Evolutionary conservation across 2,329 filamentous ascomycete species (phyloP), one percentile per base, ranked within the genome.

Genomic region (Thielaviopsis musarum): DNA sequence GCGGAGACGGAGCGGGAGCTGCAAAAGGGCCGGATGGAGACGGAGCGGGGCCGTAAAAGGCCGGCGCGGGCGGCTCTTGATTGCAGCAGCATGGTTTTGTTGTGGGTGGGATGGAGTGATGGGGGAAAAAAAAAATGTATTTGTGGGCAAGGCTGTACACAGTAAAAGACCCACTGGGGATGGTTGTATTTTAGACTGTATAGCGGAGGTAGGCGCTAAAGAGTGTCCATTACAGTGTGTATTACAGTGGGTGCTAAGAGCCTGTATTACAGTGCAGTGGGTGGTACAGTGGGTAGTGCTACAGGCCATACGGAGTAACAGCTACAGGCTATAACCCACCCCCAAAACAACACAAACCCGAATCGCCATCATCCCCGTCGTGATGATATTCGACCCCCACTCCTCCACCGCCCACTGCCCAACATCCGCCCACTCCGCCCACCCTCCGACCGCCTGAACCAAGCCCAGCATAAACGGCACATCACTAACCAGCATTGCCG

Each of bases 401-500:
- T 61, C 61, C 38, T 15, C 30, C 22, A 15, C 56, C 30, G 7
- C 30, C 61, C 61, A 62, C 38, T 52, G 48, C 21, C 24, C 28
- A 17, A 59, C 24, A 22, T 55, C 45, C 26, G 15, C 22, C 61
- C 61, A 62, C 12, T 26, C 26, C 2, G 15, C 19, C 53, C 53
- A 58, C 1, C 59, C 61, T 17, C 61, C 59, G 12, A 62, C 56
- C 7, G 52, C 61, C 59, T 55, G 34, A 15, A 58, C 41, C 54
- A 61, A 49, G 19, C 53, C 60, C 22, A 41, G 52, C 49, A n/a
- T 56, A 49, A 48, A 59, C 26, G 57, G n/a, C 34, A 41, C 56
- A 49, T 62, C 61, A 30, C 58, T 56, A 34, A 54, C 48, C 38
- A 62, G 26, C 59, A 54, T 58, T 17, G 41, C 61, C 49, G 26